These are phyloP conservation scores for Fusarium falciforme DNA, from an alignment of 2,329 filamentous ascomycete species.

Conservation along the genomic window DNA sequence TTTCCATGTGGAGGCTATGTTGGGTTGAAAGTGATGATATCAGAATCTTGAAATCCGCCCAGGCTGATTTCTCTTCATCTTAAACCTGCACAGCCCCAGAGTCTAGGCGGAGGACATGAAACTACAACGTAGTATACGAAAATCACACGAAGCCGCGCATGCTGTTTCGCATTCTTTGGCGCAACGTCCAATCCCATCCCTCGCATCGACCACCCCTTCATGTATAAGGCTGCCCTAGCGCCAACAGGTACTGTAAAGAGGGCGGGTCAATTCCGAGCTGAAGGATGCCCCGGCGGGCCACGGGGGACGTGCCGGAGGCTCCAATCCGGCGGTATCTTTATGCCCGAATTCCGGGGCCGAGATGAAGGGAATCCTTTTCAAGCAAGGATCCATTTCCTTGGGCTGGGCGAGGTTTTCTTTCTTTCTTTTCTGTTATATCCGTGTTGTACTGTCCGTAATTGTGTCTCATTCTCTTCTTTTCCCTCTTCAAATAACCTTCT, in stretches of 20 bases:
- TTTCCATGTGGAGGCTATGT: neutral
- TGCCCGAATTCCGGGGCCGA: neutral
- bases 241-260: neutral
- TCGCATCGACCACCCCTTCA: neutral
- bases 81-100: neutral
- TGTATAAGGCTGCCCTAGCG: neutral
- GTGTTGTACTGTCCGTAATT: neutral
- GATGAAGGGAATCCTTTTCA: neutral
- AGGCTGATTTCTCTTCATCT: neutral
- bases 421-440: neutral
- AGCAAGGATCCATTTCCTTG: neutral
- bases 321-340: neutral
- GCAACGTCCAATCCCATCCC: neutral
- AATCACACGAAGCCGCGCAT: neutral
- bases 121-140: neutral
- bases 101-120: neutral
- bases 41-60: neutral
- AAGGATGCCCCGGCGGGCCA: constrained; percentile 5
- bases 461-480: neutral
- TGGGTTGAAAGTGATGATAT: neutral
- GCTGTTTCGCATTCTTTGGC: neutral
- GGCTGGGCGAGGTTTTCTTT: neutral
- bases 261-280: neutral
- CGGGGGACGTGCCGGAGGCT: neutral
- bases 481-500: neutral